A percentile compares a stretch with the other conserved stretches of the same genome.
Conservation (phyloP, 805 yeast species). For the Ogataea nakhonphanomensis region DNA sequence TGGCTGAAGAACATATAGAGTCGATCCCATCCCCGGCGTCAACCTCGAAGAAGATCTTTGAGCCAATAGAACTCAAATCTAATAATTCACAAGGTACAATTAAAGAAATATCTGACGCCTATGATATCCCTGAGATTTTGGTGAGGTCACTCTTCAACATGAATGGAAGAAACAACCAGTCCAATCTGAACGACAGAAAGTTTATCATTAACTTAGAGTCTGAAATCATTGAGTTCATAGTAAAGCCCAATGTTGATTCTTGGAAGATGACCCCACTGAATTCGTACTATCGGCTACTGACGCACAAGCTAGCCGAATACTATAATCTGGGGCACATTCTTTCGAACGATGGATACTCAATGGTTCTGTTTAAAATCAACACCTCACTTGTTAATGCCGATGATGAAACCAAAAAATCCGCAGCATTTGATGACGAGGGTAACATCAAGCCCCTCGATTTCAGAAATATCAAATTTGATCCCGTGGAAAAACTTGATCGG, state of each 20-base stretch:
- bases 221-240: slow-evolving; percentile 44
- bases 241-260: slow-evolving; percentile 37
- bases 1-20: slow-evolving; percentile 5
- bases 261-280: slow-evolving; percentile 54
- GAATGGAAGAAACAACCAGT: slow-evolving; percentile 22
- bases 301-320: slow-evolving; percentile 70
- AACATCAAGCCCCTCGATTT: slow-evolving; percentile 33
- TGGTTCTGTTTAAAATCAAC: slow-evolving; percentile 38
- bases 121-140: slow-evolving; percentile 29
- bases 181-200: slow-evolving; percentile 37
- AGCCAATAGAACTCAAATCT: slow-evolving; percentile 18
- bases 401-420: slow-evolving; percentile 30
- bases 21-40: slow-evolving; percentile 6
- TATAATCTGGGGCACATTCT: slow-evolving; percentile 57
- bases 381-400: slow-evolving; percentile 36
- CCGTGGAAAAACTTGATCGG: slow-evolving; percentile 32
- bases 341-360: slow-evolving; percentile 48
- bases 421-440: slow-evolving; percentile 32
- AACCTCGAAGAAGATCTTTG: slow-evolving; percentile 10
- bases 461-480: slow-evolving; percentile 30
- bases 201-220: slow-evolving; percentile 50
- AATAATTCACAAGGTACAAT: slow-evolving; percentile 16
- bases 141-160: slow-evolving; percentile 30
- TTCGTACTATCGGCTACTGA: slow-evolving; percentile 62
- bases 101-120: slow-evolving; percentile 21